phyloP scores from a whole-genome alignment of 116 monocot species.

The Iris pallida region DNA sequence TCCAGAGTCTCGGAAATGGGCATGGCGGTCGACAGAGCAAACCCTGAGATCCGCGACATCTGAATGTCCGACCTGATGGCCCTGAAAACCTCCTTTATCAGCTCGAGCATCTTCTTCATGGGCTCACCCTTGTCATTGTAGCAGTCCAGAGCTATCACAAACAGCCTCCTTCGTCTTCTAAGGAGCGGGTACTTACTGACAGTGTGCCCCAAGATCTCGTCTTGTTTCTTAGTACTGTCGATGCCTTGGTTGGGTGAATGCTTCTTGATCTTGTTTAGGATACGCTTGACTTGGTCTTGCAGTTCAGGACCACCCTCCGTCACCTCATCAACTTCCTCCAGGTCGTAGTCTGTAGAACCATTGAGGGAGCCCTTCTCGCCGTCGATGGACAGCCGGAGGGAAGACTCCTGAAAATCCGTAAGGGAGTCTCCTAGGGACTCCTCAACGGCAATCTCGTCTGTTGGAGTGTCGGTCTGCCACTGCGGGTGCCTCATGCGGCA shows the following conservation, averaged over 20 bases:
- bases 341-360: constrained; percentile 26
- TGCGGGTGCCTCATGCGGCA: constrained; percentile 84
- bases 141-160: constrained; percentile 76
- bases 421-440: constrained; percentile 79
- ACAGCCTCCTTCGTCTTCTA: constrained; percentile 62
- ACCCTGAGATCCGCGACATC: constrained; percentile 85
- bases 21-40: constrained; percentile 86
- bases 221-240: constrained; percentile 10
- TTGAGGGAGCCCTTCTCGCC: constrained; percentile 51
- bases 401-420: constrained; percentile 71
- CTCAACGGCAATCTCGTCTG: constrained; percentile 38
- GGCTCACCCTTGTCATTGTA: constrained; percentile 57
- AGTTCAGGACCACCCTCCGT: constrained; percentile 33
- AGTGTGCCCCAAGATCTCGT: constrained; percentile 1
- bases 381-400: constrained; percentile 66
- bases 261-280: constrained; percentile 64
- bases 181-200: constrained; percentile 64
- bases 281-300: constrained; percentile 67
- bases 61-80: constrained; percentile 70
- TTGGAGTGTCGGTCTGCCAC: constrained; percentile 77
- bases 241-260: constrained; percentile 7
- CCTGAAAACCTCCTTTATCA: constrained; percentile 66
- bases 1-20: constrained; percentile 53
- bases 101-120: constrained; percentile 58
- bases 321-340: constrained; percentile 22